Evolutionary conservation across 805 yeast species (phyloP), one percentile per base, ranked within the genome.

Genomic region (Metschnikowia vanudenii): DNA sequence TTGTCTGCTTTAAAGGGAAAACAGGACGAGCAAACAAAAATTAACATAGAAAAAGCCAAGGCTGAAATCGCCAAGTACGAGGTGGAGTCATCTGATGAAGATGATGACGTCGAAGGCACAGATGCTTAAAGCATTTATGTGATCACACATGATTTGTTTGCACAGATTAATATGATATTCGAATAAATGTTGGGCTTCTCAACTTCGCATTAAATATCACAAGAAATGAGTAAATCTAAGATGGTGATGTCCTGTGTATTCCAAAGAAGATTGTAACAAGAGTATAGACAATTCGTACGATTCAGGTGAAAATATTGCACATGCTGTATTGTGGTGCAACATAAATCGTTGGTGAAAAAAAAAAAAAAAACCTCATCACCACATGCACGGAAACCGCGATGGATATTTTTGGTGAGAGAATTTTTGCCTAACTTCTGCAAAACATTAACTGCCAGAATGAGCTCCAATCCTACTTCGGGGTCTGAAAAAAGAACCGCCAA

Each of bases 21-120:
- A 69, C 96, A 89, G 73, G 91, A 84, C 50, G 87, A 82, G 47
- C 87, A 83, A 61, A 88, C 97, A 50, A 78, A 82, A 64, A 79
- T 80, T 66, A 85, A 86, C 65, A 75, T 86, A 54, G 87, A 78
- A 59, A 77, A 77, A 54, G 96, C 94, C 41, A 82, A 88, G 71
- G 84, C 82, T 46, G 85, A 85, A 66, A 78, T 88, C 54, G 85
- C 84, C 51, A 76, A 83, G 62, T 68, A 88, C 51, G 84, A 84
- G 61, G 78, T 76, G 43, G 73, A 69, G 41, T 56, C 44, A 20
- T 58, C 54, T 2, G 50, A 43, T 7, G 54, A 67, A 52, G 74
- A 75, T 52, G 78, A 62, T 52, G 74, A 70, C 51, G 83, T 74
- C 52, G 78, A 61, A 43, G 65, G 19, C 24, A 34, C 35, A 17